These are phyloP conservation scores for Chalciporus chontae DNA, from an alignment of 768 basidiomycete species.

Conservation along the genomic window DNA sequence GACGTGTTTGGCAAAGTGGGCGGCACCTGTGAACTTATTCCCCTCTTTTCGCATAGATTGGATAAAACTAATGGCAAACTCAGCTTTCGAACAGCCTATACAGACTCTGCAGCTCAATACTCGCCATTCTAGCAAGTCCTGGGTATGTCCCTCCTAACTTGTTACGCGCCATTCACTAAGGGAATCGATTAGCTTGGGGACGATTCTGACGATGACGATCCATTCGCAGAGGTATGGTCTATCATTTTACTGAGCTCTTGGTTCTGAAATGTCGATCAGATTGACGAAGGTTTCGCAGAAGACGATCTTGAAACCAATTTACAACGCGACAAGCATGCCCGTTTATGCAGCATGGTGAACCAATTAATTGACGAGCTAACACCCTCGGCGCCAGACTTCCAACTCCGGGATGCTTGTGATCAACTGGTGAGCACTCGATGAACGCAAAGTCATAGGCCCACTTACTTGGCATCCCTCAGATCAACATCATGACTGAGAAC, in stretches of 20 bases:
- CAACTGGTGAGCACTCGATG: constrained; percentile 60
- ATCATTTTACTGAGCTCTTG: not conserved
- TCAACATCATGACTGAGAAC: constrained; percentile 69
- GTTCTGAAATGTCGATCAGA: constrained; percentile 40
- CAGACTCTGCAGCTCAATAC: constrained; percentile 85
- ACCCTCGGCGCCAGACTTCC: constrained; percentile 77
- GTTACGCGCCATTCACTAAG: not conserved
- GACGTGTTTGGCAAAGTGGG: constrained; percentile 87
- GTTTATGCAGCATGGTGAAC: constrained; percentile 76
- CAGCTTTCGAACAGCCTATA: constrained; percentile 53
- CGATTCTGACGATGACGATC: constrained; percentile 89
- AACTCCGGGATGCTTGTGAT: constrained; percentile 80
- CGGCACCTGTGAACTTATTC: constrained; percentile 51
- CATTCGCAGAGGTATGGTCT: constrained; percentile 79
- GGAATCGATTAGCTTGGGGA: constrained; percentile 58
- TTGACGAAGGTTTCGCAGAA: constrained; percentile 90
- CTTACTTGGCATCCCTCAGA: constrained; percentile 39
- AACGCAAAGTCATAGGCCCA: not conserved
- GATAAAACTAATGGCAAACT: constrained; percentile 24
- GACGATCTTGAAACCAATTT: constrained; percentile 91
- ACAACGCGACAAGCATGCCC: constrained; percentile 89
- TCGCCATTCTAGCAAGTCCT: constrained; percentile 83
- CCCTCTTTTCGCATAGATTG: not conserved
- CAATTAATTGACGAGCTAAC: constrained; percentile 85
- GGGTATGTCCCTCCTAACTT: constrained; percentile 47